Evolutionary conservation across 306 rosid genomes (phyloP).

Genomic region (Fragaria vesca): DNA sequence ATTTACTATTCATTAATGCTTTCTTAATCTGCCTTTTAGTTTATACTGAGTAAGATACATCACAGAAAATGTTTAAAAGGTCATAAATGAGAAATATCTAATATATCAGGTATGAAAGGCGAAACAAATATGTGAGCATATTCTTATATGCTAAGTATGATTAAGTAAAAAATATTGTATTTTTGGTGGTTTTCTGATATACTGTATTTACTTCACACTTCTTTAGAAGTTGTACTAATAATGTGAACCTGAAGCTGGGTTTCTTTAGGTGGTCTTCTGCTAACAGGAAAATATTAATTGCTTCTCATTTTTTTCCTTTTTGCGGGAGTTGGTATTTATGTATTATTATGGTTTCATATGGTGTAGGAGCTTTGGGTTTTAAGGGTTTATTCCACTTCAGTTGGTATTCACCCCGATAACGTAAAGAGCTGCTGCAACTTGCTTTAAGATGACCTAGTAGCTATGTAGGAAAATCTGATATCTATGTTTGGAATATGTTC

Average conservation of each 20-base stretch:
- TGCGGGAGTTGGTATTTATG: neutral
- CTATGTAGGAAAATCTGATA: conserved; percentile 1
- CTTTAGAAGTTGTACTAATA: neutral
- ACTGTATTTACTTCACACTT: neutral
- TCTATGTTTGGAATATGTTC: neutral
- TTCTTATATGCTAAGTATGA: neutral
- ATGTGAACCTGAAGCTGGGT: neutral
- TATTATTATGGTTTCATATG: neutral
- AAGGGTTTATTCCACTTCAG: too few relatives aligned
- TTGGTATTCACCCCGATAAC: neutral
- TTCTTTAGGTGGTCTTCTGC: neutral
- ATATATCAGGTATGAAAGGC: neutral
- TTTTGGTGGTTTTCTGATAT: neutral
- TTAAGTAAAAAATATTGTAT: neutral
- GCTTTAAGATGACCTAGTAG: neutral
- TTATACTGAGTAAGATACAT: neutral
- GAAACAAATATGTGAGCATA: neutral
- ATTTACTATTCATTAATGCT: neutral
- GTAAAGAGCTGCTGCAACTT: too few relatives aligned
- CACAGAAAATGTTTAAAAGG: neutral
- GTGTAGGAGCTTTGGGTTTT: neutral
- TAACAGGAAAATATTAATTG: neutral
- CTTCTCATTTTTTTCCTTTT: too few relatives aligned
- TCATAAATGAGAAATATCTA: neutral
- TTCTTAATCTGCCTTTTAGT: neutral